Evolutionary conservation across 106 monocot genomes (phyloP).

Genomic region (Narthecium ossifragum): DNA sequence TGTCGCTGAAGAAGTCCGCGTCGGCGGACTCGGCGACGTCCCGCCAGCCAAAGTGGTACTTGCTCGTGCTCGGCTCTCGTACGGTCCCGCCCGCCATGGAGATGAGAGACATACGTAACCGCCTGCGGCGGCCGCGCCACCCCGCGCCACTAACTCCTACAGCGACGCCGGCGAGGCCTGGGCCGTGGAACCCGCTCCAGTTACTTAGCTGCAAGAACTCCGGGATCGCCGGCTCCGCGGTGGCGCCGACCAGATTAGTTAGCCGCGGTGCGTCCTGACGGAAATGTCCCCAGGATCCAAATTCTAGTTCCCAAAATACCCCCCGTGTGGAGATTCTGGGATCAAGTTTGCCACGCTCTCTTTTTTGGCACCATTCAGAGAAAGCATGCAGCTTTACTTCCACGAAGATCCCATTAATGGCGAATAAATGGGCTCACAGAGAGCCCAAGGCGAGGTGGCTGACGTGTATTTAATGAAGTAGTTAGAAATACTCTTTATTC

Average conservation of each 20-base stretch:
- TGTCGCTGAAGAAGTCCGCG: neutral
- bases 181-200: constrained; percentile 9
- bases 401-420: too few relatives aligned
- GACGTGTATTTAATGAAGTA: too few relatives aligned
- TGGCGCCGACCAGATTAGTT: neutral
- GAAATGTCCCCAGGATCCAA: neutral
- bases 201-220: constrained; percentile 9
- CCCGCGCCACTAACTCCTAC: too few relatives aligned
- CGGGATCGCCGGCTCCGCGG: neutral
- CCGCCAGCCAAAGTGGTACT: constrained; percentile 11
- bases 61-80: constrained; percentile 7
- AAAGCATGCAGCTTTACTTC: too few relatives aligned
- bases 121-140: constrained; percentile 5
- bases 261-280: neutral
- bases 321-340: neutral
- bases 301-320: neutral
- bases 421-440: neutral
- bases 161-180: neutral
- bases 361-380: too few relatives aligned
- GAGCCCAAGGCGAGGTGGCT: too few relatives aligned
- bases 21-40: neutral
- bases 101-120: constrained; percentile 4
- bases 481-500: too few relatives aligned
- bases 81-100: constrained; percentile 4
- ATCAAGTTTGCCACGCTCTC: too few relatives aligned